A percentile compares a stretch with the other conserved stretches of the same genome.
Conservation (phyloP, 768 basidiomycete genomes). For the Tylopilus plumbeoviolaceoides region DNA sequence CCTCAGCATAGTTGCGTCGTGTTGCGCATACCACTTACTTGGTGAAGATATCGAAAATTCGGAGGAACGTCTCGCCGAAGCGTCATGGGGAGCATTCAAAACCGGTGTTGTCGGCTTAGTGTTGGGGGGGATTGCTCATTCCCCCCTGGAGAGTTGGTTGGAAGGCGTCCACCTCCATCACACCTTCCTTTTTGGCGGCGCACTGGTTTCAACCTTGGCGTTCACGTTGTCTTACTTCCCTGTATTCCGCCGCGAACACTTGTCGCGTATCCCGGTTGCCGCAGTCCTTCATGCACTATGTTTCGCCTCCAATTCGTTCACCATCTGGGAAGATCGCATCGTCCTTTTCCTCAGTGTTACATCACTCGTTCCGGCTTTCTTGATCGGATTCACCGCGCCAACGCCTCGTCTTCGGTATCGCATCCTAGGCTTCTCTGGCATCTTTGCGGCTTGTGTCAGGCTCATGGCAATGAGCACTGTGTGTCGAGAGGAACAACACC, state of each 20-base stretch:
- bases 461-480: constrained; percentile 80
- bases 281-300: constrained; percentile 66
- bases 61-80: constrained; percentile 40
- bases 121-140: constrained; percentile 33
- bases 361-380: constrained; percentile 55
- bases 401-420: constrained; percentile 65
- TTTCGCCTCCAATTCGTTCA: constrained; percentile 93
- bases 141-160: constrained; percentile 31
- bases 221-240: constrained; percentile 43
- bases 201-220: constrained; percentile 43
- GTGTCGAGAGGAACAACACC: constrained; percentile 93
- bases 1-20: constrained; percentile 50
- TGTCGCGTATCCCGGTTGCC: constrained; percentile 39
- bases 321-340: constrained; percentile 94
- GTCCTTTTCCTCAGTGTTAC: constrained; percentile 69
- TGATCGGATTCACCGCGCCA: constrained; percentile 65
- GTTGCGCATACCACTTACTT: constrained; percentile 52
- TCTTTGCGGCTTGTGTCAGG: constrained; percentile 67
- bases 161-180: constrained; percentile 52
- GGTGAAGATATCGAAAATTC: constrained; percentile 34
- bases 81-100: constrained; percentile 30
- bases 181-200: constrained; percentile 44
- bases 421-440: constrained; percentile 65
- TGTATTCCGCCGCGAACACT: constrained; percentile 25
- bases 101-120: constrained; percentile 36